Base-by-base conservation (phyloP, 169 alveolate genomes). In the Cryptosporidium meleagridis region DNA sequence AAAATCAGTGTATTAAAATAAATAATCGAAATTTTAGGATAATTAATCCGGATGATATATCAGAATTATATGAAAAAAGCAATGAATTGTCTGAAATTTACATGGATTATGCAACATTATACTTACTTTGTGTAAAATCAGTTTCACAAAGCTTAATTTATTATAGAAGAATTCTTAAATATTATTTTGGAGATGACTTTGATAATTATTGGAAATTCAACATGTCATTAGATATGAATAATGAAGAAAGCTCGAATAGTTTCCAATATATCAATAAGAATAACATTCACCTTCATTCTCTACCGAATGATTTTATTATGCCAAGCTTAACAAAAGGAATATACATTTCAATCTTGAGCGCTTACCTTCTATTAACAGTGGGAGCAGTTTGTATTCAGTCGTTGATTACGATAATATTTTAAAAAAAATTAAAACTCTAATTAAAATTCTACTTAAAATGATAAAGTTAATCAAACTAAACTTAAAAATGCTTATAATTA, bases 21-120 rank as follows among this genome's bases (percentile, higher is more conserved):
- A 80, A 80, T 62, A 45, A 44, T 52, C 52, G 89, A 65, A 31
- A 12, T 23, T 80, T 80, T 41, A 35, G 80, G 52, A 37, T 80
- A 26, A 41, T 80, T 3, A 67, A 80, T 21, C 35, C 89, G 2
- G 55, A 67, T 18, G 33, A 80, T 62, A 12, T 52, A 7, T 52
- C 52, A 3, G 86, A 73, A 55, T 31, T 59, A 4, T 73, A 73
- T 10, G 70, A 73, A 31, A 53, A 73, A 37, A 80, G 80, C 29
- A 45, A 80, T 21, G 52, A 67, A 4, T 37, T 62, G 16, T n/a
- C 69, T 16, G 62, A 62, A 80, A n/a, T 62, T 33, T 80, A 80
- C 52, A 23, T 26, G 75, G 89, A 80, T 44, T 80, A 80, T 2
- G 72, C 89, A 21, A 80, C 89, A 3, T 18, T 80, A 29, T 80